Evolutionary conservation across 2,329 filamentous ascomycete species (phyloP), one percentile per base, ranked within the genome.

Genomic region (Aspergillus sclerotialis): DNA sequence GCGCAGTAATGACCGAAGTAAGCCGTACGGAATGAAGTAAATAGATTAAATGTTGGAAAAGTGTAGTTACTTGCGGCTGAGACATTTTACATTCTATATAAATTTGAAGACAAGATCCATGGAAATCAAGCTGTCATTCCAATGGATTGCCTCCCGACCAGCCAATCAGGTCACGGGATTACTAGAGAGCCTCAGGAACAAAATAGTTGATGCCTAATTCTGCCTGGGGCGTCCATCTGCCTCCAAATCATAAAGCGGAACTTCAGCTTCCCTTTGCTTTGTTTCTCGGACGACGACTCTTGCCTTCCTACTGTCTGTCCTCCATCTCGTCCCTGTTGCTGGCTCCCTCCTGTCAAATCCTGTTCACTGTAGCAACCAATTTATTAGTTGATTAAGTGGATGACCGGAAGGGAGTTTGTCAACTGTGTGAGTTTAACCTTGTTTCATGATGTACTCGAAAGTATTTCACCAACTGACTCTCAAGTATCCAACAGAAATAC

Each of bases 271-370:
- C 39, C 41, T 45, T 43, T 43, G 39, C 39, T 49, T 42, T 49
- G 54, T 58, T 61, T 46, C 52, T 59, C 45, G 44, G 55, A 59
- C 57, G 50, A 57, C 55, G 47, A 50, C 45, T 41, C 46, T 46
- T 37, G 40, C 35, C 7, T 7, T 43, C 35, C 16, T 38, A 35
- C 44, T 47, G 50, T 49, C 41, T 48, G 39, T 40, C 32, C 46
- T 31, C 40, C 42, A 43, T 44, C 37, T 41, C 43, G 40, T 48
- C 41, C 44, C 46, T 37, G 37, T 44, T 39, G 35, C 43, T 38
- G 39, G 38, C 33, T 45, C 41, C 37, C 43, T 30, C 42, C 43
- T 34, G 38, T 36, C 33, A 39, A 38, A 26, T 44, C 40, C 34
- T 36, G 13, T 32, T 36, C 38, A 42, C 46, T 32, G 34, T 28